Conservation (phyloP, 1,284 basidiomycete species). For the Malassezia restricta region DNA sequence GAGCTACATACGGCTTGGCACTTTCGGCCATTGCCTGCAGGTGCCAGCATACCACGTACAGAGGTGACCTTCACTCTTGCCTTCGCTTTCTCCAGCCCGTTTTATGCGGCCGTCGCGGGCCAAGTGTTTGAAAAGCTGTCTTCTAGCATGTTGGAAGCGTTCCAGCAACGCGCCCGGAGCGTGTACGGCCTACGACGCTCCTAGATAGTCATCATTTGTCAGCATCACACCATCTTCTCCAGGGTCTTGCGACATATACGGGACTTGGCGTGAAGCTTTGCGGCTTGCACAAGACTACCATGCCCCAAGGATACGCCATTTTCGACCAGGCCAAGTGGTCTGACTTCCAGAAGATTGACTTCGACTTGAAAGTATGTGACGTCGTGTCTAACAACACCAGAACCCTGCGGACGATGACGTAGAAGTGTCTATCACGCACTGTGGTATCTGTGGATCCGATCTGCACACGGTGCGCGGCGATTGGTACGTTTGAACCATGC, state of each 20-base stretch:
- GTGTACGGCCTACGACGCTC: conserved; percentile 5
- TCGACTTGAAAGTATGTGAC: conserved; percentile 33
- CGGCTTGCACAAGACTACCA: conserved; percentile 2
- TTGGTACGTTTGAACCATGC: conserved; percentile 18
- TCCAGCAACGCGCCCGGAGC: conserved; percentile 63
- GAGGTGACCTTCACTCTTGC: conserved; percentile 50
- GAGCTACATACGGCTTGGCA: conserved; percentile 62
- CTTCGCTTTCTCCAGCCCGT: conserved; percentile 74
- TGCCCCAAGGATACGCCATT: conserved; percentile 41
- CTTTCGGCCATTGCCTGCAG: conserved; percentile 16
- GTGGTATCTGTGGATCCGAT: conserved; percentile 33
- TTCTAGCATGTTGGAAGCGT: conserved; percentile 77
- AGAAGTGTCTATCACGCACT: conserved; percentile 37
- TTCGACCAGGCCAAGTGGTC: conserved; percentile 41
- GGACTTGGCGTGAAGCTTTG: too few relatives aligned
- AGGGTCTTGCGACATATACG: neutral
- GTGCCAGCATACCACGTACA: conserved; percentile 4
- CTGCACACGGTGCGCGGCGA: conserved; percentile 38
- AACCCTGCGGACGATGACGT: conserved; percentile 35
- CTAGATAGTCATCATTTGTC: neutral
- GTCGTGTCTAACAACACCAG: neutral
- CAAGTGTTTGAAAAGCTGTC: conserved; percentile 76
- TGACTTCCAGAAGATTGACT: conserved; percentile 43
- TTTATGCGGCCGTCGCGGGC: conserved; percentile 68
- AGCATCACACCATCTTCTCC: neutral